Percentiles rank a stretch among this genome's conserved stretches.
These are phyloP conservation scores for Huntiella omanensis DNA, from an alignment of 2,329 filamentous ascomycete species.

Conservation along the genomic window DNA sequence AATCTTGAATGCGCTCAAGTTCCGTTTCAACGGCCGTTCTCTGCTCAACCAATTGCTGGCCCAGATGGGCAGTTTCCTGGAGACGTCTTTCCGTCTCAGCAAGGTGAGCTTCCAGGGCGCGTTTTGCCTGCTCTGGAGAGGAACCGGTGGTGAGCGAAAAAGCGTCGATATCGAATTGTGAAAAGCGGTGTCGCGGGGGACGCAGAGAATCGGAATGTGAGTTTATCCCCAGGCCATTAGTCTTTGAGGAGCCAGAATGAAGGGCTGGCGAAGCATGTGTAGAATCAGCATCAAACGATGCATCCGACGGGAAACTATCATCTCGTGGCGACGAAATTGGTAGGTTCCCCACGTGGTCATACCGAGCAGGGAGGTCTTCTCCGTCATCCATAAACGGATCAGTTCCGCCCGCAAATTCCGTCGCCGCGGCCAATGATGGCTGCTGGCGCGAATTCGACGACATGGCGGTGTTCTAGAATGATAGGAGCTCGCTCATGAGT, in stretches of 20 bases:
- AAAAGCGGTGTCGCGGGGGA: constrained; percentile 46
- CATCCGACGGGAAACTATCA: constrained; percentile 7
- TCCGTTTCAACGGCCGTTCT: constrained; percentile 66
- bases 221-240: not conserved
- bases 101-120: constrained; percentile 76
- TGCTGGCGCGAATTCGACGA: constrained; percentile 5
- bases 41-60: constrained; percentile 73
- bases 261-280: not conserved
- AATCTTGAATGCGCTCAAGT: constrained; percentile 65
- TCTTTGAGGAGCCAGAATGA: not conserved
- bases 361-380: not conserved
- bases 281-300: constrained; percentile 6
- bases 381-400: constrained; percentile 4
- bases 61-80: constrained; percentile 76
- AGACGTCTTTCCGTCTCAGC: constrained; percentile 82
- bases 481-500: not conserved
- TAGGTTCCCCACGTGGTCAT: too few species aligned
- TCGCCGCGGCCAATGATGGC: constrained; percentile 8
- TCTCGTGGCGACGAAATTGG: constrained; percentile 1
- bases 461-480: constrained; percentile 1
- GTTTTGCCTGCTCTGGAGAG: constrained; percentile 73
- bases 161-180: constrained; percentile 61
- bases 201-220: not conserved
- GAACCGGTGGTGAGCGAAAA: constrained; percentile 59
- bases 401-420: constrained; percentile 10